Conservation (phyloP, 352 stramenopile genomes). For the Peronospora belbahrii region DNA sequence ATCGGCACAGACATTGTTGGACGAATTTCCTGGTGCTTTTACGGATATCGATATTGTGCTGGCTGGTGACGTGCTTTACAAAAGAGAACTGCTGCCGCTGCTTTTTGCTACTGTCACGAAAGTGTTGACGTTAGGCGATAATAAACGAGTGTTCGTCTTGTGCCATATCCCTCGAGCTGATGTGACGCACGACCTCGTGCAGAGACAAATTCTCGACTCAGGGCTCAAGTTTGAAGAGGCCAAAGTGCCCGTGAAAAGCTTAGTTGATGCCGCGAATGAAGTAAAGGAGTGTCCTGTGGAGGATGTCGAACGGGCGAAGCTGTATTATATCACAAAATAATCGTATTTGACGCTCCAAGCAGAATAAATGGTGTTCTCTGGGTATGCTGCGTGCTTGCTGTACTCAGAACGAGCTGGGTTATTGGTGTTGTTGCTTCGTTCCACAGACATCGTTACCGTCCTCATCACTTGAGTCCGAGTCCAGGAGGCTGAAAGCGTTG, state of each 20-base stretch:
- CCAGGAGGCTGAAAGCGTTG: conserved; percentile 74
- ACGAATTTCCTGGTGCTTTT: conserved; percentile 23
- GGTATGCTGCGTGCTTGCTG: background rate
- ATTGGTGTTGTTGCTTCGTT: background rate
- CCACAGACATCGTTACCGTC: conserved; percentile 25
- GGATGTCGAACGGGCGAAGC: conserved; percentile 39
- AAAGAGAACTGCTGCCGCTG: conserved; percentile 53
- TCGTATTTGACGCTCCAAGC: background rate
- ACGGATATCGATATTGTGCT: conserved; percentile 43
- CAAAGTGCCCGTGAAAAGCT: conserved; percentile 20
- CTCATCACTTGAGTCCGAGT: conserved; percentile 80
- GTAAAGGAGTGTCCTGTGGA: conserved; percentile 50
- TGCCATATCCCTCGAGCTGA: conserved; percentile 71
- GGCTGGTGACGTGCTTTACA: conserved; percentile 76
- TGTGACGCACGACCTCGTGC: conserved; percentile 51
- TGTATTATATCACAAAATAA: conserved; percentile 52
- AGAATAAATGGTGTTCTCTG: conserved; percentile 11
- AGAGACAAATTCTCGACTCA: conserved; percentile 31
- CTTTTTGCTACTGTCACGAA: conserved; percentile 47
- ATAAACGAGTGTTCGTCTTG: conserved; percentile 32
- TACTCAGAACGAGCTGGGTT: conserved; percentile 8
- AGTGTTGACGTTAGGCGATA: conserved; percentile 19
- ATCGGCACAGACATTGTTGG: conserved; percentile 29
- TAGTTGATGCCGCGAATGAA: conserved; percentile 12
- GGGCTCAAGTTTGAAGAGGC: conserved; percentile 38